Conservation (phyloP, 1,284 basidiomycete genomes). For the Paramarasmius palmivorus region DNA sequence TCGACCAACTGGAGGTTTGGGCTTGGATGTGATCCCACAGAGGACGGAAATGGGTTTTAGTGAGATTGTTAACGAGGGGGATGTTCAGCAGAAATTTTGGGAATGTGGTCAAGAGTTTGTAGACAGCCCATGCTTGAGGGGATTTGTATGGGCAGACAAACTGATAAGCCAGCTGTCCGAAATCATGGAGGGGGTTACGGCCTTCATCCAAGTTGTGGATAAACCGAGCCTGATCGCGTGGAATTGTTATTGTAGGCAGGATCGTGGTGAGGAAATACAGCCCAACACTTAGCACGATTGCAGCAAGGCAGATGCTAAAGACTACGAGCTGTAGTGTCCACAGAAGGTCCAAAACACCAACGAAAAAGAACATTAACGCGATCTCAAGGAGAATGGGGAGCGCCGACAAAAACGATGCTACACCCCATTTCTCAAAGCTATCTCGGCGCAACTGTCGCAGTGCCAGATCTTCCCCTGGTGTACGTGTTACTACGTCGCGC, state of each 20-base stretch:
- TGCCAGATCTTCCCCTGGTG: not conserved
- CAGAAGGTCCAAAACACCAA: slow-evolving; percentile 6
- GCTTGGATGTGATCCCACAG: too few relatives aligned
- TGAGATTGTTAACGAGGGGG: too few relatives aligned
- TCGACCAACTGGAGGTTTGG: too few relatives aligned
- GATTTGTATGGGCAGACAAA: not conserved
- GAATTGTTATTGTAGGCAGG: not conserved
- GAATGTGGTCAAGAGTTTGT: not conserved
- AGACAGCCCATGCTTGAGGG: not conserved
- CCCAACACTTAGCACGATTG: not conserved
- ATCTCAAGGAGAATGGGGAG: slow-evolving; percentile 6
- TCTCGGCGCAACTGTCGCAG: not conserved
- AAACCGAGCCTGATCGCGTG: too few relatives aligned
- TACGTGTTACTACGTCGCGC: slow-evolving; percentile 1
- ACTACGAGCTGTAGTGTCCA: not conserved
- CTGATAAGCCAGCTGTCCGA: not conserved
- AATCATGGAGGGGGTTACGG: not conserved
- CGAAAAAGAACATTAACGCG: slow-evolving; percentile 5
- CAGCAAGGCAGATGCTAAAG: not conserved
- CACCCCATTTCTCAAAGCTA: not conserved
- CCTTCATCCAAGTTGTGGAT: not conserved
- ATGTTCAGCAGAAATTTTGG: too few relatives aligned
- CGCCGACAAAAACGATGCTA: not conserved
- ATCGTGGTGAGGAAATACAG: slow-evolving; percentile 3
- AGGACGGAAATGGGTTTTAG: too few relatives aligned